Evolutionary conservation across 306 rosid species (phyloP).

Genomic region (Dicorynia guianensis): DNA sequence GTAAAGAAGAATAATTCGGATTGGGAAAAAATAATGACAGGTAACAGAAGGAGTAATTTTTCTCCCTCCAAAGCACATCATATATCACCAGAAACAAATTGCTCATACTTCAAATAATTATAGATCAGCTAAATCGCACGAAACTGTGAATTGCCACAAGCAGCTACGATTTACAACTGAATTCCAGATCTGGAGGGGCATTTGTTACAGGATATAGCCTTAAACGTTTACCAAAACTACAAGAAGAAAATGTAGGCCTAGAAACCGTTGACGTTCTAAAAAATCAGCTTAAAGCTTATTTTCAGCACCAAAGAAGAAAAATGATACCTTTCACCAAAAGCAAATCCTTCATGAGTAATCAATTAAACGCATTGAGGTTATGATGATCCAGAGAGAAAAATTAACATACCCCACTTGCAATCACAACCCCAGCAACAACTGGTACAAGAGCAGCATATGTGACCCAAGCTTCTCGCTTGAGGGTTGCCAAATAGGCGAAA

Average conservation of each 20-base stretch:
- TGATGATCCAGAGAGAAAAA: constrained; percentile 27
- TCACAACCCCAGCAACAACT: constrained; percentile 96
- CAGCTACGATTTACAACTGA: not conserved
- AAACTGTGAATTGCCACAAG: constrained; percentile 6
- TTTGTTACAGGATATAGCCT: constrained; percentile 13
- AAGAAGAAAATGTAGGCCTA: not conserved
- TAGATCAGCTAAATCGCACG: constrained; percentile 37
- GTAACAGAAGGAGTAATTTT: not conserved
- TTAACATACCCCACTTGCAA: constrained; percentile 94
- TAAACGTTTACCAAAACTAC: constrained; percentile 26
- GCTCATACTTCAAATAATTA: constrained; percentile 29
- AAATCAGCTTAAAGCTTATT: constrained; percentile 8
- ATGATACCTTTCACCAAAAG: not conserved
- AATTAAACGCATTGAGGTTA: constrained; percentile 12
- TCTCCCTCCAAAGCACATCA: constrained; percentile 15
- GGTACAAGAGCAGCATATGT: constrained; percentile 96
- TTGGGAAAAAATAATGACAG: not conserved
- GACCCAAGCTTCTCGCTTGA: constrained; percentile 95
- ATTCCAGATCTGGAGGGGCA: constrained; percentile 64
- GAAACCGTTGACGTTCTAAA: not conserved
- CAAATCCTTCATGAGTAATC: not conserved
- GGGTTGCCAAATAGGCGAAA: constrained; percentile 81
- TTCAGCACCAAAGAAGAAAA: not conserved
- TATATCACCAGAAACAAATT: not conserved
- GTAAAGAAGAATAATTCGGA: constrained; percentile 33